Conservation (phyloP, 2,329 filamentous ascomycete genomes). For the Penicillium vulpinum region DNA sequence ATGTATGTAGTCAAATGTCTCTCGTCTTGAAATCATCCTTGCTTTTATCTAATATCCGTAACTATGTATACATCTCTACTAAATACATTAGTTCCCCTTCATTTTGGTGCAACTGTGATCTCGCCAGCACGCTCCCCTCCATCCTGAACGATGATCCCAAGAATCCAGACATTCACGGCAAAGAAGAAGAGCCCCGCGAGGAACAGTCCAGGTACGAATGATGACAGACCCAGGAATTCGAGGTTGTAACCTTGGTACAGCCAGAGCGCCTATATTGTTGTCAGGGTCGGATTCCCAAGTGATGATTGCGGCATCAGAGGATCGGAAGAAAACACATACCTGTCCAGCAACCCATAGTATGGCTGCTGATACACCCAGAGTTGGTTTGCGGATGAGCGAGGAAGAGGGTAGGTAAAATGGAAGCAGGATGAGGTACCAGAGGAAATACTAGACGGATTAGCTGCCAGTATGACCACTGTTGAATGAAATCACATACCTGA, state of each 20-base stretch:
- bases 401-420: conserved; percentile 86
- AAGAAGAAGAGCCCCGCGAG: conserved; percentile 76
- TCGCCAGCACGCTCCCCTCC: conserved; percentile 33
- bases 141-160: conserved; percentile 77
- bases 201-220: conserved; percentile 85
- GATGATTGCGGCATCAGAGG: background rate
- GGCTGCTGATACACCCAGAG: conserved; percentile 65
- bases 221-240: conserved; percentile 77
- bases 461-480: background rate
- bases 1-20: background rate
- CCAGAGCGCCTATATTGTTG: conserved; percentile 58
- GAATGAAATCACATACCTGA: conserved; percentile 62
- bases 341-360: conserved; percentile 75
- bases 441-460: conserved; percentile 71
- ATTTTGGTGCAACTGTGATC: conserved; percentile 27
- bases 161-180: conserved; percentile 78
- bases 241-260: conserved; percentile 72
- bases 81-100: conserved; percentile 12
- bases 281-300: background rate
- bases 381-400: conserved; percentile 62
- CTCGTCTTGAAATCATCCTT: background rate
- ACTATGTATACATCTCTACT: background rate
- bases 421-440: conserved; percentile 95
- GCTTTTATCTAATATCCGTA: background rate
- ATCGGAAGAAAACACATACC: conserved; percentile 33